A percentile compares a stretch with the other conserved stretches of the same genome.
Conservation (phyloP, 495 filamentous ascomycete genomes). For the Pseudomonodictys pantanalensis region DNA sequence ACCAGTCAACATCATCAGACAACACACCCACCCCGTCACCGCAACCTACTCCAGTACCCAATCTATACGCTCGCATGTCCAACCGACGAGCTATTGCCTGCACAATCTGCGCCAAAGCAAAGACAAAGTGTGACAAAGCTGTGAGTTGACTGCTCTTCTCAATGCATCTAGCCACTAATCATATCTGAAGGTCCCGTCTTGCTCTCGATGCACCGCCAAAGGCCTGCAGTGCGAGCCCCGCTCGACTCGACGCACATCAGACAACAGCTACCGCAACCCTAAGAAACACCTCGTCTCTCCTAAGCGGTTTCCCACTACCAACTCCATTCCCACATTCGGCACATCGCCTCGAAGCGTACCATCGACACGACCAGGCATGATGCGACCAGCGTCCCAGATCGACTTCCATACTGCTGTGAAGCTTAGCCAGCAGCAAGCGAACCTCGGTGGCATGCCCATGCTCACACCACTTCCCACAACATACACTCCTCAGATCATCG, state of each 20-base stretch:
- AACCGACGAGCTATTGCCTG: conserved; percentile 50
- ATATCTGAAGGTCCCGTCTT: conserved; percentile 26
- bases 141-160: conserved; percentile 6
- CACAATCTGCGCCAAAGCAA: conserved; percentile 58
- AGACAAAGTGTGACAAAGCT: conserved; percentile 42
- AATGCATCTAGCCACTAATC: neutral
- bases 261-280: conserved; percentile 27
- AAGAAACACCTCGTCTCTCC: conserved; percentile 30
- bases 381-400: conserved; percentile 23
- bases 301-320: conserved; percentile 25
- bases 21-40: conserved; percentile 3
- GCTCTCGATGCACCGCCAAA: conserved; percentile 32
- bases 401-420: conserved; percentile 20
- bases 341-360: conserved; percentile 29
- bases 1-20: conserved; percentile 4
- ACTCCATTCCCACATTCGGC: conserved; percentile 20
- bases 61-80: conserved; percentile 22
- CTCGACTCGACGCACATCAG: conserved; percentile 33
- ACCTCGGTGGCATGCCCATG: conserved; percentile 15
- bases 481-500: conserved; percentile 25
- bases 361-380: conserved; percentile 7
- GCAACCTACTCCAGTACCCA: conserved; percentile 3
- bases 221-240: conserved; percentile 32
- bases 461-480: conserved; percentile 20
- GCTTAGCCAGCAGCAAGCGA: conserved; percentile 10